A percentile compares a stretch with the other conserved stretches of the same genome.
These are phyloP conservation scores for Rhynchospora pubera DNA, from an alignment of 176 grass and related monocot genomes.

Conservation along the genomic window DNA sequence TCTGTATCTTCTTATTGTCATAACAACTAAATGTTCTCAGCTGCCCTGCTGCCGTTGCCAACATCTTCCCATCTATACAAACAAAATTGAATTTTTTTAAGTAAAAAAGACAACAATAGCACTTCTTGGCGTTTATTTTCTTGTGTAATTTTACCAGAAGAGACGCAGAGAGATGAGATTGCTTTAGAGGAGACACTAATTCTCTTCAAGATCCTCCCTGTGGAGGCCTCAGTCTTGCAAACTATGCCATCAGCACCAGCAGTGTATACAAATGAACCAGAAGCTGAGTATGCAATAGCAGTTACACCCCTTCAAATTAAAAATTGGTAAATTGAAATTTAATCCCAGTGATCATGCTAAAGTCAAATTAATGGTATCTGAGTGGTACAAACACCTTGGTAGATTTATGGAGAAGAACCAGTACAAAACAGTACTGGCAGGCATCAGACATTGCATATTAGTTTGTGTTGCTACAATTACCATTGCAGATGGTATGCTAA, in stretches of 20 bases:
- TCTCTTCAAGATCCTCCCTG: slow-evolving; percentile 41
- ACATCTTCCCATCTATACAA: slow-evolving; percentile 64
- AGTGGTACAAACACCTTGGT: neutral
- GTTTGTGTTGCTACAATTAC: neutral
- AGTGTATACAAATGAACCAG: slow-evolving; percentile 50
- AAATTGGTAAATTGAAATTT: neutral
- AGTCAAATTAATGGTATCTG: neutral
- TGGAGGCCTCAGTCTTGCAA: slow-evolving; percentile 63
- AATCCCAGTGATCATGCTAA: neutral
- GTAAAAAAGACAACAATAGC: slow-evolving; percentile 3
- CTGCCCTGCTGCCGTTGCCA: slow-evolving; percentile 88
- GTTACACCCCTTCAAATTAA: slow-evolving; percentile 58
- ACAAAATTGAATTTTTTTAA: slow-evolving; percentile 15
- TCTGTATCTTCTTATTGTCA: slow-evolving; percentile 80
- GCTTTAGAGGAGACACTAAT: slow-evolving; percentile 70
- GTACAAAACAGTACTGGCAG: neutral
- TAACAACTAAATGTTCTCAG: slow-evolving; percentile 69
- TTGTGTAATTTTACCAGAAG: slow-evolving; percentile 56
- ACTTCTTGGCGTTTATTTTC: neutral
- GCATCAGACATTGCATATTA: neutral
- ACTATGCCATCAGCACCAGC: slow-evolving; percentile 85
- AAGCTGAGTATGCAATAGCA: slow-evolving; percentile 50
- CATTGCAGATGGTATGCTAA: neutral
- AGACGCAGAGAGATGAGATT: slow-evolving; percentile 72
- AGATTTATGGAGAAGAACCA: neutral